These are phyloP conservation scores for Acanthamoeba royreba DNA, from an alignment of 208 protist species.

Conservation along the genomic window DNA sequence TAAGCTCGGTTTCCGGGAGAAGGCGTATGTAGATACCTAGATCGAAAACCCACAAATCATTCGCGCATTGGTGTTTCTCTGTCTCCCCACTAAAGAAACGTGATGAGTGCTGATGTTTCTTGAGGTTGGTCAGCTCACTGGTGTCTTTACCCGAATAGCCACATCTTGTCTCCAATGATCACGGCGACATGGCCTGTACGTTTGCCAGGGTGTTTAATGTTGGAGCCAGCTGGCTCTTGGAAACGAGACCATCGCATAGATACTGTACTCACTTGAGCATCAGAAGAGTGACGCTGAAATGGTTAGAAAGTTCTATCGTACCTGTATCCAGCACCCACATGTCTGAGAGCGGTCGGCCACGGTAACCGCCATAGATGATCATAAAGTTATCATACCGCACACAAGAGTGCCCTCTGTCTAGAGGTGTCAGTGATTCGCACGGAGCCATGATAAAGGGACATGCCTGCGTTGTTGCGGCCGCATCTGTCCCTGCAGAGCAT, in stretches of 20 bases:
- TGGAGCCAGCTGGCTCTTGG: not conserved
- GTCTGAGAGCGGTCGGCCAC: not conserved
- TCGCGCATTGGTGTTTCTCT: slow-evolving; percentile 5
- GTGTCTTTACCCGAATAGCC: not conserved
- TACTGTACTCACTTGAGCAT: not conserved
- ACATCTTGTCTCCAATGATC: not conserved
- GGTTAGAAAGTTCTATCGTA: not conserved
- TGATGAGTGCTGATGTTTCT: not conserved
- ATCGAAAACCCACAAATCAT: slow-evolving; percentile 25
- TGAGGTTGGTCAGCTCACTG: not conserved
- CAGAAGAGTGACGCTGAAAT: not conserved
- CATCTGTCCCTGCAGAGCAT: slow-evolving; percentile 3
- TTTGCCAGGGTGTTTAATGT: not conserved
- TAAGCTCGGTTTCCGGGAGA: not conserved
- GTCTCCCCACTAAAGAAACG: not conserved
- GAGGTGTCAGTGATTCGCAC: not conserved
- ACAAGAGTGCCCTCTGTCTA: not conserved
- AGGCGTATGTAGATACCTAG: not conserved
- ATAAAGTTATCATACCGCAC: slow-evolving; percentile 26
- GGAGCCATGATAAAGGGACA: not conserved
- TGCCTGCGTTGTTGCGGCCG: not conserved
- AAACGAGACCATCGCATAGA: slow-evolving; percentile 35
- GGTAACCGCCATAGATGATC: slow-evolving; percentile 13
- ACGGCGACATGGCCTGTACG: not conserved
- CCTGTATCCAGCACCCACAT: slow-evolving; percentile 28